phyloP scores from a whole-genome alignment of 2,329 filamentous ascomycete species.

The Ramularia collo-cygni region DNA sequence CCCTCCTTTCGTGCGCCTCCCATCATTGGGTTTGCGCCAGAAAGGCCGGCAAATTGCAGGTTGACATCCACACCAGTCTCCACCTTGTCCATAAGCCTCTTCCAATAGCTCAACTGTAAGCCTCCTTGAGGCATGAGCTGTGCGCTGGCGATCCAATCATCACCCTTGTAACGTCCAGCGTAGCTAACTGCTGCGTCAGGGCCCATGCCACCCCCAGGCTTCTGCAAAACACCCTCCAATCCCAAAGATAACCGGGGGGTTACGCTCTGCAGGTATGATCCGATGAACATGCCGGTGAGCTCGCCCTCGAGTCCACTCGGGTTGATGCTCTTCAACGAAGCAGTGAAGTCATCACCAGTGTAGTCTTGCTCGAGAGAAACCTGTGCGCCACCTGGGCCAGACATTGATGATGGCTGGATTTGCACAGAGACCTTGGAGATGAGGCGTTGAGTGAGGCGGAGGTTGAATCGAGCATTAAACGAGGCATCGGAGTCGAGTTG shows the following conservation, averaged over 20 bases:
- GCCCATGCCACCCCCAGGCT: conserved; percentile 70
- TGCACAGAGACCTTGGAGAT: conserved; percentile 85
- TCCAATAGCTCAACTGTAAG: conserved; percentile 90
- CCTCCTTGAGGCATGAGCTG: conserved; percentile 85
- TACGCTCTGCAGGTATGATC: conserved; percentile 88
- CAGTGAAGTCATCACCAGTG: conserved; percentile 85
- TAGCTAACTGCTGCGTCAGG: conserved; percentile 92
- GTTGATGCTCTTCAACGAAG: conserved; percentile 88
- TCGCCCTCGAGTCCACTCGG: conserved; percentile 90
- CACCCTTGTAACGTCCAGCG: conserved; percentile 80
- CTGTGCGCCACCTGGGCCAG: conserved; percentile 70
- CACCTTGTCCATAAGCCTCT: conserved; percentile 83
- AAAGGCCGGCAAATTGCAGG: conserved; percentile 65
- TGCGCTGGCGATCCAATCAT: conserved; percentile 87
- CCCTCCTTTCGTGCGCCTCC: conserved; percentile 75
- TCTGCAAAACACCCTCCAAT: conserved; percentile 90
- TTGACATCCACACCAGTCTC: conserved; percentile 95
- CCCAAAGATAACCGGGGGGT: conserved; percentile 82
- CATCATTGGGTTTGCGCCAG: conserved; percentile 58
- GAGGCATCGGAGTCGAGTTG: conserved; percentile 89
- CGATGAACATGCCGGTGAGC: conserved; percentile 89
- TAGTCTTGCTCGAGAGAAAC: conserved; percentile 95
- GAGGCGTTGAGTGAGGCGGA: conserved; percentile 72
- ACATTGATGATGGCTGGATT: conserved; percentile 54
- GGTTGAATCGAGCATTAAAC: conserved; percentile 86